Conservation (phyloP, 495 filamentous ascomycete genomes). For the Penicillium steckii region DNA sequence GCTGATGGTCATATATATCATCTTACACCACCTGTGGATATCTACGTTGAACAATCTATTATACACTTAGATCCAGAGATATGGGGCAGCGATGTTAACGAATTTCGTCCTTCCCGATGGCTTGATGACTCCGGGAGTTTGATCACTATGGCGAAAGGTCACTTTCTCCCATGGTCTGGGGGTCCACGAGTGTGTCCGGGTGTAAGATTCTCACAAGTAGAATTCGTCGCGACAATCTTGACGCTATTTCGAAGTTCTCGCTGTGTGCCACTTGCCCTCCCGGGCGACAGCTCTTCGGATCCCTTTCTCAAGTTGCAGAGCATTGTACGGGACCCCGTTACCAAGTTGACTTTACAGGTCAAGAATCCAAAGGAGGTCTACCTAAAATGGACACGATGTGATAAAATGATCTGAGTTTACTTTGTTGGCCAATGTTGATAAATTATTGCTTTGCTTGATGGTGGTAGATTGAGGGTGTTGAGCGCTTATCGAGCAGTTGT, state of each 20-base stretch:
- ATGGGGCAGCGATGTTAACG: constrained; percentile 38
- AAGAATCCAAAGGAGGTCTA: background rate
- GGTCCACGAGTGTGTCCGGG: constrained; percentile 49
- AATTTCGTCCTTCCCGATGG: constrained; percentile 52
- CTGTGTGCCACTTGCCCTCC: background rate
- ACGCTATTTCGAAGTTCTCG: background rate
- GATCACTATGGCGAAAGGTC: constrained; percentile 29
- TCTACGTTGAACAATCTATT: constrained; percentile 37
- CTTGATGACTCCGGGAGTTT: constrained; percentile 22
- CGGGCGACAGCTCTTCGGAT: background rate
- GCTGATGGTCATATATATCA: constrained; percentile 13
- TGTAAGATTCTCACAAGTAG: constrained; percentile 51
- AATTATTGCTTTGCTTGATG: too few species aligned
- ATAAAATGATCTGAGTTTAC: background rate
- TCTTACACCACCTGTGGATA: constrained; percentile 28
- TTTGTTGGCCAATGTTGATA: too few species aligned
- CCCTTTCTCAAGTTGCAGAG: background rate
- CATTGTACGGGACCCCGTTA: background rate
- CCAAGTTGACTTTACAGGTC: background rate
- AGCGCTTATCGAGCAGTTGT: too few species aligned
- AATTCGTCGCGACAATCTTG: constrained; percentile 49
- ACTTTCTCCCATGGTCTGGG: constrained; percentile 49
- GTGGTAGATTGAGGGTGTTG: too few species aligned
- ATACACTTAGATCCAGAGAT: constrained; percentile 14
- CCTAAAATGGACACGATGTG: background rate